Evolutionary conservation across 164 flowering plant species (phyloP), one percentile per base, ranked within the genome.

Genomic region (Stephania cephalantha): DNA sequence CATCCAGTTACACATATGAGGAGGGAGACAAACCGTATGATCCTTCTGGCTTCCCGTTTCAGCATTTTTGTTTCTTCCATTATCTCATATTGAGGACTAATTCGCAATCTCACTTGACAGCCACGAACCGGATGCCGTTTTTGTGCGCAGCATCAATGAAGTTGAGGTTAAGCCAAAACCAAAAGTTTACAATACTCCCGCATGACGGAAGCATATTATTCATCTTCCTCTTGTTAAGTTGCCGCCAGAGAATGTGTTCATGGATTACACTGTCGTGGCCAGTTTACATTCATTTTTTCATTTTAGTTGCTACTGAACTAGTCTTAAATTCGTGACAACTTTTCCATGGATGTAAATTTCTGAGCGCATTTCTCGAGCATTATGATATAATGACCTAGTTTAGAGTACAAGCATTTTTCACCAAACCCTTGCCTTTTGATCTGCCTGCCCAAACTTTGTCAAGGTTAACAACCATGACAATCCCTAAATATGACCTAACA

Each of bases 121-220:
- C 11, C 99, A 95, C 74, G 98, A 95, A 78, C 95, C 92, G 17
- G 99, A 93, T 85, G 86, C 98, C 35, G 91, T 95, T 35, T 93
- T 79, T 46, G 89, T 95, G 6, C 95, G 97, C n/a, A 87, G 86
- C 68, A 88, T 93, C 55, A 93, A 93, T 80, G 98, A 95, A 82
- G 86, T 92, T 44, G 99, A 95, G 80, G 97, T 93, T 61, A 95
- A 95, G 80, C 98, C 98, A 64, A 95, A 95, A 84, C 98, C 99
- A 8, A 95, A 92, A 83, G 90, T 80, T 45, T 84, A 83, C 73
- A 85, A 95, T 11, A 74, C 69, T 66, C 77, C 76, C 5, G 9
- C 65, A 20, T 73, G 70, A 52, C 8, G 66, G 31, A 25, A 61
- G 42, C 25, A 18, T 74, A 42, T 61, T 46, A 25, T 2, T 13